Percentiles rank a stretch among this genome's conserved stretches.
Conservation (phyloP, 805 yeast species). For the Hanseniaspora meyeri region DNA sequence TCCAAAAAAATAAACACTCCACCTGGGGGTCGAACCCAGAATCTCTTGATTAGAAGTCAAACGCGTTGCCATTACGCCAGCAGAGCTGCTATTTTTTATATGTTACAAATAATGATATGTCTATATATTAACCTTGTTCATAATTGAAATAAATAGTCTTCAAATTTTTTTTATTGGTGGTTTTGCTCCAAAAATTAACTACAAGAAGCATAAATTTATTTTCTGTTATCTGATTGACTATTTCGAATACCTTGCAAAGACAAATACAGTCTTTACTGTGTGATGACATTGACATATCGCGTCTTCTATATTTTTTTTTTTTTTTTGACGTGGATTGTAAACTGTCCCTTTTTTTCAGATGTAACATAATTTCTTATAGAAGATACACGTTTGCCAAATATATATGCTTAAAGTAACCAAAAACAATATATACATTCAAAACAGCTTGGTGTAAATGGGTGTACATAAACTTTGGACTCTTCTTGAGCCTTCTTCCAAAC, state of each 20-base stretch:
- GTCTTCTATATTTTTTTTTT: background rate
- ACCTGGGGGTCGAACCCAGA: conserved; percentile 47
- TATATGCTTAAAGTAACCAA: background rate
- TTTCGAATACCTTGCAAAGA: too few species aligned
- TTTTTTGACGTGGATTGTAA: background rate
- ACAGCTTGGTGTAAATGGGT: conserved; percentile 49
- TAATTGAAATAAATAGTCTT: too few species aligned
- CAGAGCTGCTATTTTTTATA: conserved; percentile 15
- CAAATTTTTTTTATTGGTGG: too few species aligned
- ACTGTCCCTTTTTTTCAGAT: background rate
- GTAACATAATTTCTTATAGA: too few species aligned
- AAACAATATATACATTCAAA: background rate
- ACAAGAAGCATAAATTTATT: too few species aligned
- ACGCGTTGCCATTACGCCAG: conserved; percentile 48
- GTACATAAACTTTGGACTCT: conserved; percentile 91
- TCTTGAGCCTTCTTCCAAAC: conserved; percentile 76
- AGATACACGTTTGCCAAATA: too few species aligned
- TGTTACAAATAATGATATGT: background rate
- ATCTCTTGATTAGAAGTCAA: conserved; percentile 45
- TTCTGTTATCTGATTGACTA: too few species aligned
- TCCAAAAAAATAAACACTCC: conserved; percentile 29
- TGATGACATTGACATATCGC: background rate
- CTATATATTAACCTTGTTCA: too few species aligned
- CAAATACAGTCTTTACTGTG: too few species aligned
- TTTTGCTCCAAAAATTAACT: too few species aligned